Base-by-base conservation (phyloP, 305 asterid species). In the Petunia hybrid region DNA sequence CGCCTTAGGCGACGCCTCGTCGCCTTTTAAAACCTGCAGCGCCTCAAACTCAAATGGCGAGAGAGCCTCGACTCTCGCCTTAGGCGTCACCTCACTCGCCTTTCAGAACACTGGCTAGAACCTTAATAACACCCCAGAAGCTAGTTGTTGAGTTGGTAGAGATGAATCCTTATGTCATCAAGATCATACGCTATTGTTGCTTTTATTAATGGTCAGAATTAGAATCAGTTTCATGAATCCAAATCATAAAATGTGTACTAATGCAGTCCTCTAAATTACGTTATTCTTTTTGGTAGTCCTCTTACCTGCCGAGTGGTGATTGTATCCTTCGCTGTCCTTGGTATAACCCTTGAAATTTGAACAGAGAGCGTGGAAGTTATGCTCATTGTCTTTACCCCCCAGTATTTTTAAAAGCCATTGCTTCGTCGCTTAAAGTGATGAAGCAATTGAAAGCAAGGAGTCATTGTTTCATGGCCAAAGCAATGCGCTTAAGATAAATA, bases 41-140 rank as follows among this genome's bases (percentile, higher is more conserved):
- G 31, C 31, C 31, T 22, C 31, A 22, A 22, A 22, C 31, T 22
- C 31, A 22, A 22, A 22, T 22, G 31, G 31, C 31, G 31, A 22
- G 31, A 22, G 31, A 22, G 31, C 31, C 31, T 22, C 31, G 31
- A 22, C 31, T 22, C 31, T 22, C 31, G 31, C 31, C 31, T 22
- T 22, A 22, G 31, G 31, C 31, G 31, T 22, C 31, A 0, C 31
- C 31, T 22, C 31, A 22, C 31, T 22, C 31, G 31, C 31, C 31
- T 22, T 22, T 22, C 31, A 22, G 31, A 22, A 22, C 31, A 22
- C 31, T 22, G 31, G 31, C 31, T 22, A 22, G 42, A 51, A 70
- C 60, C 59, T 45, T 70, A 70, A 16, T 70, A 70, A 70, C 59
- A 70, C 16, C 16, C 59, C 60, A 46, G 46, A 22, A 22, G 59